Base-by-base conservation (phyloP, 2,329 filamentous ascomycete genomes). In the Knufia fluminis region DNA sequence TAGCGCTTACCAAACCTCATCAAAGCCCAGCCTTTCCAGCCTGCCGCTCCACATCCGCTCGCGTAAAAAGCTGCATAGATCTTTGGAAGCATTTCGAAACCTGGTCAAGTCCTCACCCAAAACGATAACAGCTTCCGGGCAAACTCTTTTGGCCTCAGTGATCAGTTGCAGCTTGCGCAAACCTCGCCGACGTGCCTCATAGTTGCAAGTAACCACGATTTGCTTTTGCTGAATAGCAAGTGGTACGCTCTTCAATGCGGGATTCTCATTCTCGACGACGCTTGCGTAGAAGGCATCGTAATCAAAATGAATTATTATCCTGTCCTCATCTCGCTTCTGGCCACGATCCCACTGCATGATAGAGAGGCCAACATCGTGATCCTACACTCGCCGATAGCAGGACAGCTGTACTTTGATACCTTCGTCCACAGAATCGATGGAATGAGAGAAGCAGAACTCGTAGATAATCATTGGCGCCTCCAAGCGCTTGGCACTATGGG, bases 121-220 rank as follows among this genome's bases (percentile, higher is more conserved):
- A 32, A 92, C 79, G 43, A 96, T 81, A 46, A 95, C 79, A 14
- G 94, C 77, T 50, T 94, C 86, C 0, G 90, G 89, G 57, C 89
- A 95, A 23, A 82, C 66, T 58, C 76, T 80, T 66, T 79, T 86
- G 3, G 91, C 92, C 54, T 96, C 88, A 47, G 75, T 78, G 62
- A 96, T 81, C 55, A 88, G 77, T 74, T 94, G 89, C 52, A 97
- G 75, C 71, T 98, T 97, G 65, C 78, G 65, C 38, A 74, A 55
- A 8, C 71, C 76, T 52, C 78, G 76, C 46, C 80, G 72, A 31
- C 91, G 81, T 19, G 91, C 91, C 63, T 86, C 86, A 66, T 97
- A 97, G 68, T 97, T 97, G 75, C 87, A 94, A 3, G 89, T 94
- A 19, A 90, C 87, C 35, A 92, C 75, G 49, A 96, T 95, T 64